phyloP scores from a whole-genome alignment of 2,329 filamentous ascomycete species.

The Colletotrichum chrysophilum region DNA sequence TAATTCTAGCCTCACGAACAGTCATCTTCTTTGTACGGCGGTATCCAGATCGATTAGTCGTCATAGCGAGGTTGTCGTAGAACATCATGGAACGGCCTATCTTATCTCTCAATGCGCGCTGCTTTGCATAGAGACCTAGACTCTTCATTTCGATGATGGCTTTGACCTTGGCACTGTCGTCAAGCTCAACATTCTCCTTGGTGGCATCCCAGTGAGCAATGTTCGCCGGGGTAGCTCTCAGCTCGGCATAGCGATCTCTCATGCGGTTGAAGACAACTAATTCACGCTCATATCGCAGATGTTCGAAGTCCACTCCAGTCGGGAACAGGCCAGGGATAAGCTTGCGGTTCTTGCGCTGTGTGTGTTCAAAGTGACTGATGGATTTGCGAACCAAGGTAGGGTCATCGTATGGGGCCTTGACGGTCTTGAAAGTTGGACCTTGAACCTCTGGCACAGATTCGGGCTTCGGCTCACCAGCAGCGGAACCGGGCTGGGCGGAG shows the following conservation, averaged over 20 bases:
- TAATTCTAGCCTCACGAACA: constrained; percentile 92
- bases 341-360: constrained; percentile 74
- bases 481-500: constrained; percentile 35
- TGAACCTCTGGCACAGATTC: constrained; percentile 38
- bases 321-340: constrained; percentile 90
- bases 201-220: constrained; percentile 85
- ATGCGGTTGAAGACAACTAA: constrained; percentile 90
- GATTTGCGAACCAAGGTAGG: constrained; percentile 52
- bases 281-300: constrained; percentile 85
- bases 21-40: constrained; percentile 97
- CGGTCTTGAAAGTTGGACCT: constrained; percentile 68
- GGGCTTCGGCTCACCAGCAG: constrained; percentile 40
- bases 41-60: constrained; percentile 89
- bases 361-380: constrained; percentile 84
- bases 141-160: constrained; percentile 96
- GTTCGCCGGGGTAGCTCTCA: constrained; percentile 85
- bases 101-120: constrained; percentile 83
- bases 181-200: constrained; percentile 69
- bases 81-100: constrained; percentile 93
- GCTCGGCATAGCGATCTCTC: constrained; percentile 80
- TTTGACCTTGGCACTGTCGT: constrained; percentile 85
- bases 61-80: constrained; percentile 96
- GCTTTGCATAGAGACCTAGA: constrained; percentile 85
- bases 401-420: constrained; percentile 74
- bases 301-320: constrained; percentile 85